Base-by-base conservation (phyloP, 441 rosid genomes). In the Viola pubescens region DNA sequence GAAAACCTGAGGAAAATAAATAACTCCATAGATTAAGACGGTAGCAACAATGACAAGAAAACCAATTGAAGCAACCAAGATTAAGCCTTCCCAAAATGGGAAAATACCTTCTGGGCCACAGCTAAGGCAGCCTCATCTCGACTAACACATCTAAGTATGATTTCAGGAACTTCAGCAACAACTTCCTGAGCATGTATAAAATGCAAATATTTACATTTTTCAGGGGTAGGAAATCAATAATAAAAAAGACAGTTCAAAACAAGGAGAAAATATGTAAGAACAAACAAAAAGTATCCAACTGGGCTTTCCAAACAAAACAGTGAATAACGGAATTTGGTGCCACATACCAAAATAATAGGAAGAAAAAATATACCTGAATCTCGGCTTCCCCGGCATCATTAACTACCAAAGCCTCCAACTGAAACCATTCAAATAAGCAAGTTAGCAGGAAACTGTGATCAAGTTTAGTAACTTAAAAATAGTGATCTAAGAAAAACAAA, bases 51-150 rank as follows among this genome's bases (percentile, higher is more conserved):
- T 41, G 39, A 37, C 46, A 63, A 64, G 13, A 48, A 60, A 58
- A 51, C 38, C 12, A 54, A 5, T 9, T 12, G 13, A 48, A 46
- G 47, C 42, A 58, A 40, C 34, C 40, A n/a, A 47, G n/a, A 55
- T 6, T 9, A 60, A 63, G 5, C 54, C 38, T 45, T 54, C 56
- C 37, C 16, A 66, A 13, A 38, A 49, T 11, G 39, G 14, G 14
- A 64, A 37, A 57, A 46, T 41, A 86, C 94, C 89, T 84, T 94
- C 73, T 91, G 99, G 54, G 99, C 97, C 38, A 94, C 91, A 69
- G 99, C 97, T 66, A 84, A 70, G 50, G 99, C 98, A 64, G 98
- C 99, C 77, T 91, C 98, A 70, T 94, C 99, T 71, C 94, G 84
- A 69, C 96, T 88, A 39, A 86, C 74, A 76, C 99, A 94, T 74